Evolutionary conservation across 371 early-diverging fungal genomes (phyloP).

Genomic region (Saksenaea oblongispora): DNA sequence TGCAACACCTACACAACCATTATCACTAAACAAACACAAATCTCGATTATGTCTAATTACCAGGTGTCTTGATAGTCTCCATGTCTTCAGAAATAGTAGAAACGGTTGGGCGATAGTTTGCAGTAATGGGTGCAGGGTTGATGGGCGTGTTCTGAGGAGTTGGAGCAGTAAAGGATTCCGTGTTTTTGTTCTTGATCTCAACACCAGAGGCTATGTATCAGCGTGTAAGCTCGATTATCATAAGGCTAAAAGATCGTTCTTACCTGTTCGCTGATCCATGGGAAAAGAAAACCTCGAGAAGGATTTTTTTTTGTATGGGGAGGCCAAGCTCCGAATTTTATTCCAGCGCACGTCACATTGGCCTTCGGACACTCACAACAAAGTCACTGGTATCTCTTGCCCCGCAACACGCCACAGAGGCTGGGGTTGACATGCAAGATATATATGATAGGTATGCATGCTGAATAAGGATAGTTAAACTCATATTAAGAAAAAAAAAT

Average conservation of each 20-base stretch:
- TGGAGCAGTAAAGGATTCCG: constrained; percentile 51
- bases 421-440: no score
- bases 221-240: not conserved
- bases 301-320: no score
- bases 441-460: no score
- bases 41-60: constrained; percentile 4
- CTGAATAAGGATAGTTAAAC: no score
- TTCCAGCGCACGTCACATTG: no score
- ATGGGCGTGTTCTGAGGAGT: constrained; percentile 80
- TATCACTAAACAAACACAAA: constrained; percentile 5
- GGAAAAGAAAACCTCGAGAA: not conserved
- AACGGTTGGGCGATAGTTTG: constrained; percentile 49
- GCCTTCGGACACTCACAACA: no score
- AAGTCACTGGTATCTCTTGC: no score
- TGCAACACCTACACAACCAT: constrained; percentile 13
- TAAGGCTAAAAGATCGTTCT: not conserved
- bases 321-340: no score
- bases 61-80: constrained; percentile 38
- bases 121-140: constrained; percentile 64
- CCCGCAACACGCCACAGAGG: no score
- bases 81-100: constrained; percentile 51
- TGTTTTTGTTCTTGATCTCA: constrained; percentile 37
- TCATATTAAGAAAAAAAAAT: no score
- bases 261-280: constrained; percentile 5
- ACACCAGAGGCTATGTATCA: not conserved